Evolutionary conservation across 495 filamentous ascomycete genomes (phyloP), one percentile per base, ranked within the genome.

Genomic region (Aspergillus bertholletiae): DNA sequence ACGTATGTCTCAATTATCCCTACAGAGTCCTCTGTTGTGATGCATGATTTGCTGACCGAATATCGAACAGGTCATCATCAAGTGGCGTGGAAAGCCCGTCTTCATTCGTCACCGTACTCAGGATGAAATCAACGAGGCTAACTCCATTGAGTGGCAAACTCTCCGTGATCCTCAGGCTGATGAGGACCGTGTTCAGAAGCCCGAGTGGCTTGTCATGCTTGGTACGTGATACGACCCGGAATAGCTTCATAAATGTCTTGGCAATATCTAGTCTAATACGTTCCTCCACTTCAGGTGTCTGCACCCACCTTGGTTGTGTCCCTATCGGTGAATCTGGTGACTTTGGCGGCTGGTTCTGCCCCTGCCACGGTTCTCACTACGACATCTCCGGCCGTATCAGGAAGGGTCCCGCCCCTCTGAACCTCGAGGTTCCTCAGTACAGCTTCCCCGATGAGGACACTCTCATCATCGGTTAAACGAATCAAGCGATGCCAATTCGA

Each of bases 21-120:
- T 53, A 21, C 24, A 11, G 7, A 18, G 18, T 8, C 39, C 9
- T 43, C 4, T 22, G 11, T 2, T 22, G 20, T 7, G 17, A 7
- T 22, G 3, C 18, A 18, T 43, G 39, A 43, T 20, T 21, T 17
- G 39, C 39, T 43, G 18, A 43, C 39, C 39, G 11, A 12, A 43
- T 43, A 43, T 43, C 46, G 51, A 53, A 68, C 62, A 95, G 90
- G 88, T 97, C 72, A 95, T 97, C 75, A 93, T 99, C 83, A 99
- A 99, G 82, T 99, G 95, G 95, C 88, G 95, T 78, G 95, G 95
- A 69, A 99, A 99, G 86, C 95, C 95, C 72, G 90, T 99, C 73
- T 97, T 99, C 84, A 92, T 99, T 85, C 93, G 95, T 71, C 95
- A 99, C 86, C 90, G 95, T 61, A 99, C 95, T 59, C 70, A 80